Base-by-base conservation (phyloP, 306 rosid species). In the Prunus mongolica region DNA sequence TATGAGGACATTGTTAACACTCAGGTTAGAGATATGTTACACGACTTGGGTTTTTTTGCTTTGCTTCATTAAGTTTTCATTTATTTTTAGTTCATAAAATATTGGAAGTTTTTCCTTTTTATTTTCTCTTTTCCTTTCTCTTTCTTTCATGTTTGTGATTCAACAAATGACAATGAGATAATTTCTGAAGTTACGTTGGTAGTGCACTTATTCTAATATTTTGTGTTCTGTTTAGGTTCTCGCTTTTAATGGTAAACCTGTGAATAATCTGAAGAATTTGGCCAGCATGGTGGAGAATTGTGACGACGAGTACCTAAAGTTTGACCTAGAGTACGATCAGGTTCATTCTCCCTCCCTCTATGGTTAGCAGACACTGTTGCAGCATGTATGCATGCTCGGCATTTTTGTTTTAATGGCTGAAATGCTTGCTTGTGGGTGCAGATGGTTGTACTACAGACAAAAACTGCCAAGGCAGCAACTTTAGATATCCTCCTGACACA, bases 1-100 rank as follows among this genome's bases (percentile, higher is more conserved):
- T 89, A 92, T 52, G 97, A 92, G 84, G 96, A 88, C 28, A 88
- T 92, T 28, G 91, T 85, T 55, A 88, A 92, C 78, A 92, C 89
- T 44, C 97, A 87, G 97, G 97, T 90, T 49, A 80, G 70, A 45
- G 38, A 74, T 60, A 50, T 64, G 20, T 20, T 8, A 19, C 32
- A n/a, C 18, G 5, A 9, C 67, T 11, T 38, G 9, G 44, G 9
- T 38, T 38, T 38, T 15, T 25, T 51, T 20, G 44, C 8, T 45
- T 14, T 45, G 13, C 16, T 67, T 67, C 20, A 28, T 20, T 22
- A 1, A 22, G 12, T 11, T 46, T 72, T 55, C 20, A 34, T 12
- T 13, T 73, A 57, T 38, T 38, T 38, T 38, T 38, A 38, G 4
- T 47, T 72, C 30, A 2, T 3, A 13, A 72, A 32, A 58, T 22